Conservation (phyloP, 305 asterid species). For the Solanum hybrid region DNA sequence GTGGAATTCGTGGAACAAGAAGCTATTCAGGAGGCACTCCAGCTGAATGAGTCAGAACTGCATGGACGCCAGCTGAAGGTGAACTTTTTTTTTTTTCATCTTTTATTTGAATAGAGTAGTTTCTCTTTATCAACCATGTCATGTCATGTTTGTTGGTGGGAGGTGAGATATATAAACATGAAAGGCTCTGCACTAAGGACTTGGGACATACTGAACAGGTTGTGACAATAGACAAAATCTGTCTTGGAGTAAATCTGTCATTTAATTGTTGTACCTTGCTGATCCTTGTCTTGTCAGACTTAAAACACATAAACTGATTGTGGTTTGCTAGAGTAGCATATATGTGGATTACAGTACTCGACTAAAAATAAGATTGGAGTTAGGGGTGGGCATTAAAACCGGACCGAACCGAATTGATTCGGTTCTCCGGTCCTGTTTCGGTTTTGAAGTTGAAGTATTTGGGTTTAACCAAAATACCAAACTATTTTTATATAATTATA, state of each 20-base stretch:
- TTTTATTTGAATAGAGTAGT: neutral
- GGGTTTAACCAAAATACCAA: neutral
- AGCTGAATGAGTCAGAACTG: conserved; percentile 78
- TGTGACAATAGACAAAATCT: neutral
- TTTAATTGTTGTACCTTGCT: neutral
- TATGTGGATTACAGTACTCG: neutral
- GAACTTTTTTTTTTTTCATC: neutral
- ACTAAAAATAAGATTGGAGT: neutral
- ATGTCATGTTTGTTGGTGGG: neutral
- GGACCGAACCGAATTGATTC: neutral
- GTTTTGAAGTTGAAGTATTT: neutral
- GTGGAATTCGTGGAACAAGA: conserved; percentile 83
- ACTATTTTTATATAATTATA: neutral
- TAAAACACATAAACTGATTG: neutral
- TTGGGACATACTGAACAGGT: neutral
- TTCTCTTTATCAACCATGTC: neutral
- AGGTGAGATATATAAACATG: neutral
- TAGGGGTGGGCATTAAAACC: neutral
- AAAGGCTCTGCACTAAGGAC: neutral
- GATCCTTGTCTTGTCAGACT: neutral
- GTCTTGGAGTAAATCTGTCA: neutral
- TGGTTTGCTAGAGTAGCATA: neutral
- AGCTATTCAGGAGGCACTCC: conserved; percentile 77
- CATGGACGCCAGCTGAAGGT: conserved; percentile 96
- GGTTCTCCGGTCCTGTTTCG: neutral